Base-by-base conservation (phyloP, 306 rosid species). In the Fagus sylvatica region DNA sequence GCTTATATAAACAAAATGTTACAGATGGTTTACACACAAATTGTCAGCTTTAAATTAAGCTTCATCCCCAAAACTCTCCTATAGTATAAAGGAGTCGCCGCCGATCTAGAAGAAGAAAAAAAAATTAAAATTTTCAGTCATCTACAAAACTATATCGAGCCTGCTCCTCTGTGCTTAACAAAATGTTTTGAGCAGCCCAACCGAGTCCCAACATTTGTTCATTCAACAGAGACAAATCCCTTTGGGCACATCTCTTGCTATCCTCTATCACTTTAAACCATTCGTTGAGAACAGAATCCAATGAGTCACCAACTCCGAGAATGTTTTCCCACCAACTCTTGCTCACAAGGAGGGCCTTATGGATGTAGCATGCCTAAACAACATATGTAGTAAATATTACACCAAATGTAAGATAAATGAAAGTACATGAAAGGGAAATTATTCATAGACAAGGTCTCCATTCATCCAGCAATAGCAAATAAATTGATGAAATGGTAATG, bases 291-390 rank as follows among this genome's bases (percentile, higher is more conserved):
- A 80, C 76, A 2, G 82, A 76, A 64, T 87, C 83, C 42, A 89
- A 80, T 28, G 64, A 74, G 64, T 75, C 69, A 56, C 69, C 66
- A 32, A 72, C 93, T 66, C 73, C 74, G 33, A 71, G 12, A 33
- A 75, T 65, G 68, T 55, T 65, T 71, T 76, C 87, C 93, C 88
- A 85, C 72, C 61, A 66, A 46, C 59, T 81, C 41, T 40, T 37
- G 53, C 86, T 85, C 78, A 51, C 72, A 75, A 85, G 72, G 33
- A 87, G 83, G 53, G 76, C 77, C 80, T 69, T 89, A 48, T 89
- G 90, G 77, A 90, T 76, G 70, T 81, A 90, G 82, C 94, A 94
- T 15, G 97, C 94, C 98, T 90, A 60, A 54, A 80, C 48, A 74
- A 46, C 3, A 71, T 10, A 73, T n/a, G n/a, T n/a, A n/a, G n/a